Evolutionary conservation across 148 eudicot genomes (phyloP), one percentile per base, ranked within the genome.

Genomic region (Vaccinium macrocarpon): DNA sequence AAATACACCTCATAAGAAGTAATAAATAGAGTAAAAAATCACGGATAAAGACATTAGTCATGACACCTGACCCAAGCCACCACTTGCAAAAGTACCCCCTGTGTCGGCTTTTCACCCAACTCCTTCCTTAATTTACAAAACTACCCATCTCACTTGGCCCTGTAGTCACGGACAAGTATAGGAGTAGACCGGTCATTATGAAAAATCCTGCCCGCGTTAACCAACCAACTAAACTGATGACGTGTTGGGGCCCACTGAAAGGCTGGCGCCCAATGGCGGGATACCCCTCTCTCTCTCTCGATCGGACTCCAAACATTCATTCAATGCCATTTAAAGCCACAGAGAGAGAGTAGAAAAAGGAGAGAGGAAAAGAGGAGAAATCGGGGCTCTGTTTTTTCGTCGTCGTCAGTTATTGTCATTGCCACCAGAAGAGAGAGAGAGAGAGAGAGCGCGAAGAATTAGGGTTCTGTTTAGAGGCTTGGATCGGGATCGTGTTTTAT

Each of bases 291-390:
- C 51, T 27, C 14, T 42, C 46, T 2, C 14, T 64, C 52, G 11
- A 50, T 29, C 84, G 84, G 84, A 82, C 64, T 71, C 84, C 84
- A 82, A 71, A 82, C 49, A 18, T 51, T 18, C 74, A 64, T 82
- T 64, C 46, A 82, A 82, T 82, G 10, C 27, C 59, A 25, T 64
- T 66, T 64, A 46, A 55, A 57, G 32, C 64, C 7, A 8, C 1
- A 62, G 21, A 19, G 21, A 46, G 15, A 61, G 6, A 9, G 62
- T 1, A 35, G 27, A 21, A 13, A 42, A 46, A 15, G 1, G 79
- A 77, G 2, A 50, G 51, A 78, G 81, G 27, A 52, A 79, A 38
- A 15, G 14, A 79, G 66, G 16, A 21, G 42, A 78, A 78, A 14
- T 78, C 42, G 81, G 62, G 62, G 1, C 56, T 8, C 55, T 25